Evolutionary conservation across 2,329 filamentous ascomycete genomes (phyloP).

Genomic region (Aspergillus sp.): DNA sequence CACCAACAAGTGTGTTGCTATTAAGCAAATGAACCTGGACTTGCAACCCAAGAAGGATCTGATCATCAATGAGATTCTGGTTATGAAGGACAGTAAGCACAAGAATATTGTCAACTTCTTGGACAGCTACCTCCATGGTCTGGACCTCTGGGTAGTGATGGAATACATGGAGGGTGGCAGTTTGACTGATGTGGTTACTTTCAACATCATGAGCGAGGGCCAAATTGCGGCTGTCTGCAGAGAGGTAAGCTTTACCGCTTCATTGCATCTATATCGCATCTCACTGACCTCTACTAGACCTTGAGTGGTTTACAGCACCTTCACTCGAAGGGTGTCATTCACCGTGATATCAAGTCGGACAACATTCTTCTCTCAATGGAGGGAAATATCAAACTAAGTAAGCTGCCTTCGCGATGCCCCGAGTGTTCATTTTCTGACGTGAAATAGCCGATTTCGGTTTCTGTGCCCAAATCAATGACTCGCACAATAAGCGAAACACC

Average conservation of each 20-base stretch:
- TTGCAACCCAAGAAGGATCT: slow-evolving; percentile 98
- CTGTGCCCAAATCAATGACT: slow-evolving; percentile 96
- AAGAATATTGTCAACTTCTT: slow-evolving; percentile 99
- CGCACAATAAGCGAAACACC: slow-evolving; percentile 94
- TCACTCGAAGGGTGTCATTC: slow-evolving; percentile 96
- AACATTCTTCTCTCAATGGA: slow-evolving; percentile 93
- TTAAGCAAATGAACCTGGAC: slow-evolving; percentile 99
- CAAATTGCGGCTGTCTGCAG: slow-evolving; percentile 95
- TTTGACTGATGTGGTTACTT: slow-evolving; percentile 96
- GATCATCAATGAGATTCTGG: slow-evolving; percentile 98
- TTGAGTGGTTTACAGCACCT: slow-evolving; percentile 89
- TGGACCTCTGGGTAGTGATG: slow-evolving; percentile 98
- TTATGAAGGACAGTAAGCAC: slow-evolving; percentile 98
- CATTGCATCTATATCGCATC: background rate
- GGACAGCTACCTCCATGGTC: slow-evolving; percentile 86
- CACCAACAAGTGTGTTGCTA: slow-evolving; percentile 86
- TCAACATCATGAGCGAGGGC: slow-evolving; percentile 98
- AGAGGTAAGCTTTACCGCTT: slow-evolving; percentile 58
- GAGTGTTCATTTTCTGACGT: slow-evolving; percentile 24
- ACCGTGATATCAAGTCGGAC: slow-evolving; percentile 98
- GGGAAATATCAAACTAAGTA: slow-evolving; percentile 96
- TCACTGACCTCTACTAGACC: slow-evolving; percentile 54
- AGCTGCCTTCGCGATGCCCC: slow-evolving; percentile 41
- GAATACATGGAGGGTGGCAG: slow-evolving; percentile 99
- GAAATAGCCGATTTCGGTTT: slow-evolving; percentile 89